These are phyloP conservation scores for Cladosporium sp. DNA, from an alignment of 2,329 filamentous ascomycete genomes.

Conservation along the genomic window DNA sequence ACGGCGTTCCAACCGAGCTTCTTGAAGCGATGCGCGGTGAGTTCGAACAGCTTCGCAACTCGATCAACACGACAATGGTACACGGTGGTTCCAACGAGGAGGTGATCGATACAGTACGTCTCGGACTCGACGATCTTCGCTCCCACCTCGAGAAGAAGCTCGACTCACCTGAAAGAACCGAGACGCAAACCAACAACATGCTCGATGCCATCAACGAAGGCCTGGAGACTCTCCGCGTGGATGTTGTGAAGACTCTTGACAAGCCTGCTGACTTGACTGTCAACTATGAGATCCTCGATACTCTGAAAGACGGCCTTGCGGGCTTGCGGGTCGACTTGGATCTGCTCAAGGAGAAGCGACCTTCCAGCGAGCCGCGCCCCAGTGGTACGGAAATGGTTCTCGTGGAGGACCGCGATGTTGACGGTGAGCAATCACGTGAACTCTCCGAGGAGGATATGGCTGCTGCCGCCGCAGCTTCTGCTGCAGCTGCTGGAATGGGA, in stretches of 20 bases:
- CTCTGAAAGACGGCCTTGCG: constrained; percentile 78
- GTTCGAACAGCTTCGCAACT: constrained; percentile 50
- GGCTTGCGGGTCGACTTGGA: constrained; percentile 77
- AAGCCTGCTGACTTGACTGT: constrained; percentile 80
- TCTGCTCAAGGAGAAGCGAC: constrained; percentile 62
- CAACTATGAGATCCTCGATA: constrained; percentile 86
- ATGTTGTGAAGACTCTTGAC: constrained; percentile 72
- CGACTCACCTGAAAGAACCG: constrained; percentile 53
- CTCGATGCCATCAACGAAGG: constrained; percentile 67
- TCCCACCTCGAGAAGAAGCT: constrained; percentile 54
- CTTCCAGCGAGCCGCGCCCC: constrained; percentile 34
- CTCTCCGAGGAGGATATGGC: constrained; percentile 44
- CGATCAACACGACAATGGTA: constrained; percentile 42
- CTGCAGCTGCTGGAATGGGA: constrained; percentile 33
- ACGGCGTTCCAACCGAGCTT: constrained; percentile 50
- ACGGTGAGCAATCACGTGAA: constrained; percentile 42
- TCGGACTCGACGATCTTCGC: constrained; percentile 52
- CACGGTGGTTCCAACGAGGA: constrained; percentile 48
- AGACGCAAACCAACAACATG: constrained; percentile 56
- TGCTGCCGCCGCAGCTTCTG: constrained; percentile 23
- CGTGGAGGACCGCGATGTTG: constrained; percentile 48
- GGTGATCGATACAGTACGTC: constrained; percentile 49
- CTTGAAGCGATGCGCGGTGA: constrained; percentile 54
- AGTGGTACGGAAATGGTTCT: constrained; percentile 55
- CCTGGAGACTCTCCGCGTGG: constrained; percentile 71